A percentile compares a stretch with the other conserved stretches of the same genome.
These are phyloP conservation scores for Phyllosticta citribraziliensis DNA, from an alignment of 2,329 filamentous ascomycete genomes.

Conservation along the genomic window DNA sequence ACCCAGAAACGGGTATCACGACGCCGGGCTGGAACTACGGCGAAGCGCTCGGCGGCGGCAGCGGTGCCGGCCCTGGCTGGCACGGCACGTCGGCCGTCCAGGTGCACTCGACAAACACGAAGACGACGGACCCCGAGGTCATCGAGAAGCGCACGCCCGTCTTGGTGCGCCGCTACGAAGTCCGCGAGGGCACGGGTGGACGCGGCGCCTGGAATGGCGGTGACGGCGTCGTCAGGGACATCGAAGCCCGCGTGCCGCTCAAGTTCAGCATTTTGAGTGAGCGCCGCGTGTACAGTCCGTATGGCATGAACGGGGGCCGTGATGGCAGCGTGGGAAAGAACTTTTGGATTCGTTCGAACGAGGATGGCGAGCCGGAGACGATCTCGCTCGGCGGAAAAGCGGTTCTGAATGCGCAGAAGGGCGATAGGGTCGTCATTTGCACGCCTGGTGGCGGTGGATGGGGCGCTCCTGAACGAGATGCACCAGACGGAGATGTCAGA, in stretches of 20 bases:
- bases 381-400: constrained; percentile 7
- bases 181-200: constrained; percentile 22
- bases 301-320: constrained; percentile 23
- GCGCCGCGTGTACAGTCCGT: constrained; percentile 22
- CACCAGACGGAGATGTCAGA: neutral
- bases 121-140: constrained; percentile 27
- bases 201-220: constrained; percentile 21
- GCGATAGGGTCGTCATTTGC: constrained; percentile 7
- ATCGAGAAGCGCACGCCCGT: constrained; percentile 27
- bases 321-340: constrained; percentile 23
- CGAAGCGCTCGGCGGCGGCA: constrained; percentile 29
- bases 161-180: constrained; percentile 22
- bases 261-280: constrained; percentile 23
- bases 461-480: neutral
- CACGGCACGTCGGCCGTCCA: constrained; percentile 25
- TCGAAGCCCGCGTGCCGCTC: constrained; percentile 22
- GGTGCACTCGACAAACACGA: constrained; percentile 29
- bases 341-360: constrained; percentile 6
- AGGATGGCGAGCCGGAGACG: constrained; percentile 1
- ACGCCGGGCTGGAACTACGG: constrained; percentile 23
- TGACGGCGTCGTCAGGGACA: constrained; percentile 21
- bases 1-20: constrained; percentile 13
- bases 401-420: neutral
- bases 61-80: constrained; percentile 24
- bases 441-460: constrained; percentile 8